Conservation (phyloP, 352 stramenopile species). For the Phytophthora ramorum region DNA sequence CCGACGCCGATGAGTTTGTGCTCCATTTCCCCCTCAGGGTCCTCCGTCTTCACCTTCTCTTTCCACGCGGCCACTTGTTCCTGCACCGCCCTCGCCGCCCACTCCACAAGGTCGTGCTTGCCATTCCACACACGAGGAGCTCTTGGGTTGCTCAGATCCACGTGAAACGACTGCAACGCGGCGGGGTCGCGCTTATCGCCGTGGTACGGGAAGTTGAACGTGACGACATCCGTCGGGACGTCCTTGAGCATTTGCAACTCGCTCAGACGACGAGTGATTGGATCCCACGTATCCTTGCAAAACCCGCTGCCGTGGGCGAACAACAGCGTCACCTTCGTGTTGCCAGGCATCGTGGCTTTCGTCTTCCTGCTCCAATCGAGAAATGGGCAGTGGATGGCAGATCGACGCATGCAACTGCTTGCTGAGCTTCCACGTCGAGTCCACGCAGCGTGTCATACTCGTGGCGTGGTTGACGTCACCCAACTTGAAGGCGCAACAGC, state of each 20-base stretch:
- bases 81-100: conserved; percentile 28
- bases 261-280: conserved; percentile 45
- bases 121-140: conserved; percentile 35
- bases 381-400: conserved; percentile 1
- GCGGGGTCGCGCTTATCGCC: conserved; percentile 37
- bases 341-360: conserved; percentile 9
- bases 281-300: conserved; percentile 57
- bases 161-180: conserved; percentile 23
- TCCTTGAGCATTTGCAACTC: conserved; percentile 29
- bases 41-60: conserved; percentile 20
- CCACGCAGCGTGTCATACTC: conserved; percentile 9
- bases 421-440: not conserved
- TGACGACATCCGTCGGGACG: conserved; percentile 38
- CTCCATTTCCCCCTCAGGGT: conserved; percentile 7
- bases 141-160: conserved; percentile 38
- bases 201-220: conserved; percentile 57
- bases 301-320: conserved; percentile 55
- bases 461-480: conserved; percentile 31
- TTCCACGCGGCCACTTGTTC: conserved; percentile 39
- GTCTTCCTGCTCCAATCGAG: not conserved
- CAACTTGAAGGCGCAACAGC: conserved; percentile 26
- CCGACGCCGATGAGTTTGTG: conserved; percentile 52
- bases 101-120: conserved; percentile 32
- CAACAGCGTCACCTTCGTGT: conserved; percentile 47
- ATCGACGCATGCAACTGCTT: conserved; percentile 15